Evolutionary conservation across 495 filamentous ascomycete genomes (phyloP), one percentile per base, ranked within the genome.

Genomic region (Neurospora africana): DNA sequence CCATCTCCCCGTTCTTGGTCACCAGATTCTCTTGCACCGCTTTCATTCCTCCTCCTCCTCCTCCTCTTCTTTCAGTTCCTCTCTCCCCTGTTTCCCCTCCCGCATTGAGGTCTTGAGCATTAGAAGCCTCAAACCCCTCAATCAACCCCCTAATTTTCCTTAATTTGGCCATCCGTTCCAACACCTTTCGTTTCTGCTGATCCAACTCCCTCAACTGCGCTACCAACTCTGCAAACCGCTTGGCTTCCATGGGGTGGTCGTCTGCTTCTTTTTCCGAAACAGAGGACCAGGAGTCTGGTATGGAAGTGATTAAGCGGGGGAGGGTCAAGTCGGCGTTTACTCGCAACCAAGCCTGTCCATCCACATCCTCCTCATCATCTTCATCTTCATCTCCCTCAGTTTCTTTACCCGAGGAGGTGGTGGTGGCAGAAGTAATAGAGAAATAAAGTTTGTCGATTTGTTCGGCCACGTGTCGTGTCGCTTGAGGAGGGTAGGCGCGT

Each of bases 371-470:
- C 8, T 37, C 36, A 9, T 37, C 37, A 9, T 36, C 36, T 0
- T 36, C 79, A 5, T 79, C 85, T 61, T 80, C 37, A 0, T 47
- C 43, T 4, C 81, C 84, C 21, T 82, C 83, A 3, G 4, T 27
- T 10, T 3, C 4, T 15, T 82, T 82, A 0, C 78, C 81, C 2
- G 77, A 82, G 69, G 74, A 79, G 65, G 80, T 82, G 35, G 74
- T 78, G 68, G 80, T 82, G 23, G 85, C 84, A 2, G 79, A 81
- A 30, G 44, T 86, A 77, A 2, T 11, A 38, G n/a, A n/a, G n/a
- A 89, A 89, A 77, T 95, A 95, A 69, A 94, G 80, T 69, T 81
- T 82, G 75, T 94, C 89, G 58, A 96, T 89, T 83, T 96, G 92
- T 80, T 93, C 91, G 30, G 92, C 93, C 47, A 96, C 87, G 81